Percentiles rank a stretch among this genome's conserved stretches.
These are phyloP conservation scores for Penicillium sp. DNA, from an alignment of 2,329 filamentous ascomycete genomes.

Conservation along the genomic window DNA sequence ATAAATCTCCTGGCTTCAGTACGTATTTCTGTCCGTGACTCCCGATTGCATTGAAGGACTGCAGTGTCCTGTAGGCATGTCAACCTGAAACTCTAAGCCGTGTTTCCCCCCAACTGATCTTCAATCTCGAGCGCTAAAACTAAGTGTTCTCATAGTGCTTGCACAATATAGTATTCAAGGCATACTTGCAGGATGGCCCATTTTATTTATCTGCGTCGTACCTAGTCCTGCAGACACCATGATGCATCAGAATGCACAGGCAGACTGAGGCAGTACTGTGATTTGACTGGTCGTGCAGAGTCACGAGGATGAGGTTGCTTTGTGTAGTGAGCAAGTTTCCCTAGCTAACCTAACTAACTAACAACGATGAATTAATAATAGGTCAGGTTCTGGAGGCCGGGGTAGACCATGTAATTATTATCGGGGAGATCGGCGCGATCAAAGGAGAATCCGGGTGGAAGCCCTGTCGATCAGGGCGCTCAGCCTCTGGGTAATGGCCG, in stretches of 20 bases:
- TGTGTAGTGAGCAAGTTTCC: no score
- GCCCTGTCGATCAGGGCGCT: background rate
- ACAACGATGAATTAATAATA: no score
- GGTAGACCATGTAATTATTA: background rate
- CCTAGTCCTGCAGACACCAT: background rate
- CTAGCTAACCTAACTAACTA: no score
- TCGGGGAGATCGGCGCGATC: background rate
- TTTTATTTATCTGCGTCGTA: background rate
- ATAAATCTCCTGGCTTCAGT: background rate
- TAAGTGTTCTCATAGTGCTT: background rate
- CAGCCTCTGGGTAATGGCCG: background rate
- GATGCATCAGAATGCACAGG: conserved; percentile 20
- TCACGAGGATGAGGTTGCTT: background rate
- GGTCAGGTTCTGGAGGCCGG: no score
- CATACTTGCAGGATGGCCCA: background rate
- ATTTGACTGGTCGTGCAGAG: background rate
- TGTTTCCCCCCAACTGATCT: background rate
- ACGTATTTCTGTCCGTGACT: background rate
- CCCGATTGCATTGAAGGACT: background rate
- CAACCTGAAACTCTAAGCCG: conserved; percentile 1
- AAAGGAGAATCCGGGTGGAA: background rate
- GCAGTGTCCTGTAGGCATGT: background rate
- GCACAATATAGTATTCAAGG: background rate
- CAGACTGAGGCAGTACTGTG: conserved; percentile 13
- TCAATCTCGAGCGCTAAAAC: background rate